Evolutionary conservation across 305 asterid species (phyloP).

Genomic region (Rubia tinctorum): DNA sequence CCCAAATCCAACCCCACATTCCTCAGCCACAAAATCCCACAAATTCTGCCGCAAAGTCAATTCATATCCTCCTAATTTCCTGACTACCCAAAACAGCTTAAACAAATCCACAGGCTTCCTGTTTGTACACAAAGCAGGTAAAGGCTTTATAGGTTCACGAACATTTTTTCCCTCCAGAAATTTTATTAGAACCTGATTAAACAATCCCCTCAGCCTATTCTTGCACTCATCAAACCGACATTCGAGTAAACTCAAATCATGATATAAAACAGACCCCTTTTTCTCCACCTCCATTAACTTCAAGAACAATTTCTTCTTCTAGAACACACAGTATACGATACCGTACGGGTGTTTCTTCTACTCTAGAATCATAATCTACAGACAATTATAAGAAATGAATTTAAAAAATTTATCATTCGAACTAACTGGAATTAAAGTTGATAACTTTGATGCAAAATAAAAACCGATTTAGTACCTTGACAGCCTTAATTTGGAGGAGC

Average conservation of each 20-base stretch:
- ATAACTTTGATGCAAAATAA: background rate
- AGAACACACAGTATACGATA: background rate
- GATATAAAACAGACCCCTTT: slow-evolving; percentile 28
- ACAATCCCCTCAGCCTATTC: slow-evolving; percentile 50
- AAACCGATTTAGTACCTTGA: slow-evolving; percentile 12
- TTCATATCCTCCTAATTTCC: slow-evolving; percentile 55
- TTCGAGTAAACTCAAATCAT: slow-evolving; percentile 30
- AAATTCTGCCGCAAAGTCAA: slow-evolving; percentile 32
- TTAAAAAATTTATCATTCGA: background rate
- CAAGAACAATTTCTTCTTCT: background rate
- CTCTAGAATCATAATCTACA: slow-evolving; percentile 9
- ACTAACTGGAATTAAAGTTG: slow-evolving; percentile 3
- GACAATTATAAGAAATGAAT: background rate
- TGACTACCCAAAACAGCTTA: slow-evolving; percentile 61
- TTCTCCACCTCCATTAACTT: slow-evolving; percentile 44
- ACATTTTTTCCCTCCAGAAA: slow-evolving; percentile 40
- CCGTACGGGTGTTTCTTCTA: background rate
- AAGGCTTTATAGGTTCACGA: slow-evolving; percentile 36
- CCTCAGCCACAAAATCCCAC: slow-evolving; percentile 59
- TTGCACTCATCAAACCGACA: slow-evolving; percentile 42
- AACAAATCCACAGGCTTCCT: slow-evolving; percentile 57
- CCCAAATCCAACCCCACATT: slow-evolving; percentile 45
- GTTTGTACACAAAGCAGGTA: slow-evolving; percentile 46
- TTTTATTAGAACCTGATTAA: slow-evolving; percentile 46
- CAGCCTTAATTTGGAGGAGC: slow-evolving; percentile 17